Base-by-base conservation (phyloP, 176 grass and related monocot species). In the Musa beccarii region DNA sequence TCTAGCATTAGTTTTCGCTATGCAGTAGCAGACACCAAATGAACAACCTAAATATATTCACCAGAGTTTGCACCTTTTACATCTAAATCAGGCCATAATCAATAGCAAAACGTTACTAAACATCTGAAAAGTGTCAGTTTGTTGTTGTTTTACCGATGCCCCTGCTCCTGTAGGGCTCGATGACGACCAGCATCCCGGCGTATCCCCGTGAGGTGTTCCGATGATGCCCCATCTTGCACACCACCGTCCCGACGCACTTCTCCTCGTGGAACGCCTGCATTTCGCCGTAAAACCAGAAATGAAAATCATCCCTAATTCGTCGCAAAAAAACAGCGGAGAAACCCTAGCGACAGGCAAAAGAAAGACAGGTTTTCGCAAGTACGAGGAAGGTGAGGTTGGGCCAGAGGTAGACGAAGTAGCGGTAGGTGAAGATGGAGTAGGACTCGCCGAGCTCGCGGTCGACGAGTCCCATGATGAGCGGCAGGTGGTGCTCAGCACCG, bases 341-440 rank as follows among this genome's bases (percentile, higher is more conserved):
- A 49, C 34, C 34, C 34, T 43, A 43, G 4, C 34, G 34, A 43
- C 34, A 43, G 6, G 34, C 34, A 43, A 43, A 43, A 6, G 4
- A 43, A 5, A 43, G 34, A 43, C 34, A 21, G 50, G 5, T 2
- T 16, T 12, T 54, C 23, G 11, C 15, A 17, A 76, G 50, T 89
- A 97, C 94, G 25, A 93, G 82, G 75, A 98, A 91, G 71, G 94
- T 98, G 56, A 98, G 90, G 83, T 93, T 85, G 5, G 94, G 94
- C 94, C 90, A 98, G 49, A 89, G 82, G 79, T 98, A 93, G 80
- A 98, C 90, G 88, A 98, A 93, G 83, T 98, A 98, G 79, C 90
- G 90, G 87, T 93, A 93, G 72, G 94, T 98, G 82, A 98, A 98
- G 90, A 98, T 98, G 68, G 94, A 98, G 77, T 98, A 98, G 75